A percentile compares a stretch with the other conserved stretches of the same genome.
phyloP scores from a whole-genome alignment of 768 basidiomycete species.

The Termitomyces sp. region DNA sequence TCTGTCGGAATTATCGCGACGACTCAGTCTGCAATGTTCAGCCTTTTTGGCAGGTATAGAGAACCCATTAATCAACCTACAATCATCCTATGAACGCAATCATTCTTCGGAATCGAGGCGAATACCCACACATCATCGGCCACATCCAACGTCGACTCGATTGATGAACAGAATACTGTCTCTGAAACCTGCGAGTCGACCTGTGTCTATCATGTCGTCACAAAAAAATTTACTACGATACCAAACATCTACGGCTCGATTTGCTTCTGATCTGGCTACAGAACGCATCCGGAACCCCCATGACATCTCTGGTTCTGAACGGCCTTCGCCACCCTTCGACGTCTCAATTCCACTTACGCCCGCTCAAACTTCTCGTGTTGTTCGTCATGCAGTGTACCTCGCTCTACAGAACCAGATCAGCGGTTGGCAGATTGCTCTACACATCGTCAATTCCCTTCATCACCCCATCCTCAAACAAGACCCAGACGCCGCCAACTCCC shows the following conservation, averaged over 20 bases:
- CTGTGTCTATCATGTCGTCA: background rate
- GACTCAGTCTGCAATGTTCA: background rate
- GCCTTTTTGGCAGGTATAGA: background rate
- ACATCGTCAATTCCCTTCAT: slow-evolving; percentile 43
- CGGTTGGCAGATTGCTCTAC: slow-evolving; percentile 44
- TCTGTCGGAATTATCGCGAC: background rate
- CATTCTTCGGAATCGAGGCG: background rate
- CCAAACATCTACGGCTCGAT: background rate
- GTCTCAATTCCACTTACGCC: slow-evolving; percentile 2
- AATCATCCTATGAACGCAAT: background rate
- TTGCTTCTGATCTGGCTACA: background rate
- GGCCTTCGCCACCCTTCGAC: background rate
- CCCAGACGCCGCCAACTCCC: slow-evolving; percentile 10
- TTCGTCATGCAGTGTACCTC: slow-evolving; percentile 40
- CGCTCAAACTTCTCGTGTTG: slow-evolving; percentile 20
- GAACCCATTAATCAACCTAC: too few relatives aligned
- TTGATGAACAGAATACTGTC: background rate
- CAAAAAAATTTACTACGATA: background rate
- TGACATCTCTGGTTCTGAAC: background rate
- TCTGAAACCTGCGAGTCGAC: background rate
- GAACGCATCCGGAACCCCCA: background rate
- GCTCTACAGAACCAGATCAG: slow-evolving; percentile 28
- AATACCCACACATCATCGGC: background rate
- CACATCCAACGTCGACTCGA: background rate
- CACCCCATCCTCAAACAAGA: slow-evolving; percentile 26